Conservation (phyloP, 2,329 filamentous ascomycete species). For the Eurotiales sp. region DNA sequence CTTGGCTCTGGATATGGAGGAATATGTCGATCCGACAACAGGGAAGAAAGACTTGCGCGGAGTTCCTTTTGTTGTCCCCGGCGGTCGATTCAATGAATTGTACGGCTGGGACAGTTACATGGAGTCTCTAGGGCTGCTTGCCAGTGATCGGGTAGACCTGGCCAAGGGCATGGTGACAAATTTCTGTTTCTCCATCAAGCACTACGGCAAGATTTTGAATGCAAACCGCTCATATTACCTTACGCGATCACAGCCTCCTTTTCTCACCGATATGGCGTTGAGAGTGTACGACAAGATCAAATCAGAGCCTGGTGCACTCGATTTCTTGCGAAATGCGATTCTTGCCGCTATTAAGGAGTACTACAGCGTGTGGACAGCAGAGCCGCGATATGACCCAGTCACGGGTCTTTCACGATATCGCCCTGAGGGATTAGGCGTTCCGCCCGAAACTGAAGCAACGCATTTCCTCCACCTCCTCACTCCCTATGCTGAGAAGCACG, state of each 20-base stretch:
- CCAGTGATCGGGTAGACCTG: constrained; percentile 78
- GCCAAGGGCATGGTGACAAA: constrained; percentile 94
- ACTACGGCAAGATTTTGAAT: constrained; percentile 98
- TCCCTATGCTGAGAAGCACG: constrained; percentile 79
- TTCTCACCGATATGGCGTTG: constrained; percentile 94
- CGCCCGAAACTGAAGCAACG: constrained; percentile 82
- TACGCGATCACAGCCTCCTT: constrained; percentile 88
- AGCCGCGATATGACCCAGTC: constrained; percentile 71
- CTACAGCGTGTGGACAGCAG: constrained; percentile 78
- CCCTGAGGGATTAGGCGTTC: constrained; percentile 77
- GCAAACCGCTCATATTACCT: constrained; percentile 96
- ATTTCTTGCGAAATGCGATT: constrained; percentile 76
- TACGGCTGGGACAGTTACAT: constrained; percentile 99
- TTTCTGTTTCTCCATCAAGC: constrained; percentile 96
- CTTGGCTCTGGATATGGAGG: constrained; percentile 84
- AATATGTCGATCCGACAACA: constrained; percentile 63
- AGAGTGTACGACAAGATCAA: constrained; percentile 92
- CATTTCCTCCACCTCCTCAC: constrained; percentile 81
- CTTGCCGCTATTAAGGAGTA: constrained; percentile 97
- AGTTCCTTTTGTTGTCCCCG: constrained; percentile 93
- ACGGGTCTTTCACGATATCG: constrained; percentile 82
- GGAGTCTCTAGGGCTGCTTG: constrained; percentile 84
- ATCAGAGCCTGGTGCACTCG: constrained; percentile 71
- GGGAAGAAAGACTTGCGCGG: constrained; percentile 70
- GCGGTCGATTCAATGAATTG: constrained; percentile 94